These are phyloP conservation scores for Saccharomycopsis capsularis DNA, from an alignment of 805 yeast genomes.

Conservation along the genomic window DNA sequence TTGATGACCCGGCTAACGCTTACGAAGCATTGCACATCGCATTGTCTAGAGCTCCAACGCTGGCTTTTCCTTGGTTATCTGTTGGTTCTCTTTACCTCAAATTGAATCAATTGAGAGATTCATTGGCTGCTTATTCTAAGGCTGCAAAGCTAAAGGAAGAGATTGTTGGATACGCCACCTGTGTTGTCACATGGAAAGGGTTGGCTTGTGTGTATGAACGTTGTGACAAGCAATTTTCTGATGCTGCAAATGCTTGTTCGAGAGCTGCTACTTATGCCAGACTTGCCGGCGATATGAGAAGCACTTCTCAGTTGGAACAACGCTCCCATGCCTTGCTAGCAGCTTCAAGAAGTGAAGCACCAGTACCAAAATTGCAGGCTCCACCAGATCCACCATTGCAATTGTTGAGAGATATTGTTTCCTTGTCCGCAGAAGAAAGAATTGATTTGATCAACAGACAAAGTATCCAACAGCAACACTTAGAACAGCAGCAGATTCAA, in stretches of 20 bases:
- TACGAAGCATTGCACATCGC: conserved; percentile 52
- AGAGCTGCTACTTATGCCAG: conserved; percentile 46
- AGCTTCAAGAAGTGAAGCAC: conserved; percentile 37
- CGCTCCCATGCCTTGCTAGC: conserved; percentile 38
- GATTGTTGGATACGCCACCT: conserved; percentile 35
- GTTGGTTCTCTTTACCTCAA: conserved; percentile 55
- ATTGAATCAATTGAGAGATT: conserved; percentile 55
- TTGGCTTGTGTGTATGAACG: conserved; percentile 55
- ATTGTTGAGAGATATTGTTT: conserved; percentile 29
- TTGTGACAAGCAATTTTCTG: conserved; percentile 52
- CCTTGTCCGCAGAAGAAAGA: conserved; percentile 31
- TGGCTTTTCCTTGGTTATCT: conserved; percentile 61
- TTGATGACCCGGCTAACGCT: conserved; percentile 43
- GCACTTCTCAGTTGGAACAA: conserved; percentile 37
- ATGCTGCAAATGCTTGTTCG: conserved; percentile 53
- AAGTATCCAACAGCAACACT: conserved; percentile 20
- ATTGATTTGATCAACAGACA: conserved; percentile 20
- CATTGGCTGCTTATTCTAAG: conserved; percentile 61
- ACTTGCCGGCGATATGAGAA: conserved; percentile 38
- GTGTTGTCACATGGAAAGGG: conserved; percentile 61
- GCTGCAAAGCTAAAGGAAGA: conserved; percentile 48
- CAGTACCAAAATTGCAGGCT: conserved; percentile 38
- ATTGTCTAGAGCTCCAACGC: conserved; percentile 42
- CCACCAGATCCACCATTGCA: conserved; percentile 42
- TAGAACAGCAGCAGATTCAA: conserved; percentile 22